Evolutionary conservation across 2,329 filamentous ascomycete species (phyloP).

Genomic region (Colletotrichum sp.): DNA sequence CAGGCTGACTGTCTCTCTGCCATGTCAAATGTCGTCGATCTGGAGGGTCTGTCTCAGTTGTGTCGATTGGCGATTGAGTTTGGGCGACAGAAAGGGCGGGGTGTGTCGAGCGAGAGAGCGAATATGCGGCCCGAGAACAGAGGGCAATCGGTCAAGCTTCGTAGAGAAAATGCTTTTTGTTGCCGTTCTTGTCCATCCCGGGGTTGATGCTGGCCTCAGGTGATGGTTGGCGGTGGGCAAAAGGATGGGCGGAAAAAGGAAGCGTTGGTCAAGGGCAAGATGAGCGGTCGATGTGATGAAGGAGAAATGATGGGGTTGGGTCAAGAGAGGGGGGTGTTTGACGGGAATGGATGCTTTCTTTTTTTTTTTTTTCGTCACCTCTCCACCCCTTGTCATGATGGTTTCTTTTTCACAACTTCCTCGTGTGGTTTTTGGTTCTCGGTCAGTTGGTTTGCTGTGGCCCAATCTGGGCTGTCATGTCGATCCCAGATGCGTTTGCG

Average conservation of each 20-base stretch:
- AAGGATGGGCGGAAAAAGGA: slow-evolving; percentile 3
- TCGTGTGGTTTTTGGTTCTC: background rate
- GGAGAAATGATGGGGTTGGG: slow-evolving; percentile 3
- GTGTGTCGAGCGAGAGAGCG: background rate
- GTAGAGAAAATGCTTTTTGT: background rate
- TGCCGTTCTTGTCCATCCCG: background rate
- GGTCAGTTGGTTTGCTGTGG: background rate
- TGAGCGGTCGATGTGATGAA: slow-evolving; percentile 4
- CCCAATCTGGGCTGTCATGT: background rate
- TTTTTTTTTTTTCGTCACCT: background rate
- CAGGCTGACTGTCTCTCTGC: background rate
- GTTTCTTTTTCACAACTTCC: background rate
- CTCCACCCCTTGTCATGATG: background rate
- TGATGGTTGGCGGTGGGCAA: background rate
- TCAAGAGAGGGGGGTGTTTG: background rate
- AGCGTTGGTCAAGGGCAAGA: background rate
- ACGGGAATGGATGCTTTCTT: slow-evolving; percentile 8
- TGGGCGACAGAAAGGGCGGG: background rate
- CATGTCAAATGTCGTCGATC: slow-evolving; percentile 12
- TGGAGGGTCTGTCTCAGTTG: slow-evolving; percentile 16
- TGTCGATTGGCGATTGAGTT: slow-evolving; percentile 10
- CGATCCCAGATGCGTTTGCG: slow-evolving; percentile 10
- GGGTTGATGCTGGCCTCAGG: background rate
- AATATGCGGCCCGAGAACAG: background rate
- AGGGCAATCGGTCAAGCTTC: background rate